Percentiles rank a stretch among this genome's conserved stretches.
phyloP scores from a whole-genome alignment of 768 basidiomycete genomes.

The Rossbeevera mucosa region DNA sequence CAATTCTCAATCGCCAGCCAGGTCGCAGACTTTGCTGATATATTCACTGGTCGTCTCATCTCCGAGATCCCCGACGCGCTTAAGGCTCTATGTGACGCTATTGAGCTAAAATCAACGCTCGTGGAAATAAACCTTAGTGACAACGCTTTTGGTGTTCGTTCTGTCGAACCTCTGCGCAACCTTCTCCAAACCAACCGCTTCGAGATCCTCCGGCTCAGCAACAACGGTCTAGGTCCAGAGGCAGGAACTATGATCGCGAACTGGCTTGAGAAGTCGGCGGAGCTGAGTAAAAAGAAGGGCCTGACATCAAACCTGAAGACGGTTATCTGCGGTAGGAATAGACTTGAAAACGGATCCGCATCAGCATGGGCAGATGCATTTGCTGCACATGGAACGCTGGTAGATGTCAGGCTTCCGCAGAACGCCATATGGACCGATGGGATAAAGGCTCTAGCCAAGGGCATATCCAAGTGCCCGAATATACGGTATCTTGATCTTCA shows the following conservation, averaged over 20 bases:
- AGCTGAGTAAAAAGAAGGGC: conserved; percentile 59
- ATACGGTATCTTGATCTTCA: conserved; percentile 85
- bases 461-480: conserved; percentile 60
- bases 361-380: conserved; percentile 83
- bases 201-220: conserved; percentile 84
- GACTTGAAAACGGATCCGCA: conserved; percentile 90
- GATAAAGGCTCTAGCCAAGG: conserved; percentile 70
- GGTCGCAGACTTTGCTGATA: conserved; percentile 95
- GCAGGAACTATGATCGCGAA: conserved; percentile 84
- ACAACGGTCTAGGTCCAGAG: conserved; percentile 91
- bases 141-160: conserved; percentile 95
- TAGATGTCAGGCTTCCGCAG: conserved; percentile 91
- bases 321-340: conserved; percentile 91
- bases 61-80: conserved; percentile 91
- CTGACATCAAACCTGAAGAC: conserved; percentile 67
- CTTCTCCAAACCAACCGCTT: conserved; percentile 80
- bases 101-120: conserved; percentile 75
- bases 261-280: conserved; percentile 75
- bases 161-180: conserved; percentile 88
- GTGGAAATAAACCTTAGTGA: conserved; percentile 88
- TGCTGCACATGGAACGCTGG: conserved; percentile 72
- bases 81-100: conserved; percentile 80
- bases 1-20: conserved; percentile 30
- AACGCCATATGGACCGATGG: conserved; percentile 96
- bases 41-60: conserved; percentile 96